Conservation (phyloP, 345 rosid genomes). For the Ceriops zippeliana region DNA sequence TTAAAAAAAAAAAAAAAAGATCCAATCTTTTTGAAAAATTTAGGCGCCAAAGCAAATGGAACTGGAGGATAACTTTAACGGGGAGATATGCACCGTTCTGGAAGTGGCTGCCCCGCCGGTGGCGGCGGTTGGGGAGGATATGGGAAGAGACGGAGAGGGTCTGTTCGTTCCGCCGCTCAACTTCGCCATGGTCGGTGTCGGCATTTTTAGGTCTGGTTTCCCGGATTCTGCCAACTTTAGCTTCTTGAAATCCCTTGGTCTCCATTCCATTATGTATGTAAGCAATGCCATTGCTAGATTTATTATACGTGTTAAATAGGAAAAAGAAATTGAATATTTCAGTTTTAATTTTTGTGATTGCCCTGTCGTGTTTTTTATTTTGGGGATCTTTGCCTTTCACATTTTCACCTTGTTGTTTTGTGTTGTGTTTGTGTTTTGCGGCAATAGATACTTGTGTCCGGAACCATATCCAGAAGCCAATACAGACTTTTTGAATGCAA, state of each 20-base stretch:
- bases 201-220: conserved; percentile 69
- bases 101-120: background rate
- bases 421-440: too few relatives aligned
- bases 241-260: conserved; percentile 56
- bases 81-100: background rate
- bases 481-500: conserved; percentile 47
- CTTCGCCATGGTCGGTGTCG: conserved; percentile 65
- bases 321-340: background rate
- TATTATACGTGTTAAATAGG: too few relatives aligned
- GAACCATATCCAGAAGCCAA: conserved; percentile 63
- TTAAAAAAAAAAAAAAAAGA: too few relatives aligned
- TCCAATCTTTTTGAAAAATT: background rate
- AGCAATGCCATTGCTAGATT: background rate
- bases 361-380: too few relatives aligned
- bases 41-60: conserved; percentile 15
- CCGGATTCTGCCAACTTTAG: conserved; percentile 64
- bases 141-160: conserved; percentile 35
- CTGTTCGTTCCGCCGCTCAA: conserved; percentile 66
- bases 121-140: conserved; percentile 1
- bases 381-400: background rate
- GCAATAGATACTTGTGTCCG: conserved; percentile 58
- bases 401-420: too few relatives aligned
- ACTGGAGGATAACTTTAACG: background rate
- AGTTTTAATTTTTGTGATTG: background rate
- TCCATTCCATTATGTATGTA: conserved; percentile 65